These are phyloP conservation scores for Ceratocystis alfenasii DNA, from an alignment of 2,329 filamentous ascomycete genomes.

Conservation along the genomic window DNA sequence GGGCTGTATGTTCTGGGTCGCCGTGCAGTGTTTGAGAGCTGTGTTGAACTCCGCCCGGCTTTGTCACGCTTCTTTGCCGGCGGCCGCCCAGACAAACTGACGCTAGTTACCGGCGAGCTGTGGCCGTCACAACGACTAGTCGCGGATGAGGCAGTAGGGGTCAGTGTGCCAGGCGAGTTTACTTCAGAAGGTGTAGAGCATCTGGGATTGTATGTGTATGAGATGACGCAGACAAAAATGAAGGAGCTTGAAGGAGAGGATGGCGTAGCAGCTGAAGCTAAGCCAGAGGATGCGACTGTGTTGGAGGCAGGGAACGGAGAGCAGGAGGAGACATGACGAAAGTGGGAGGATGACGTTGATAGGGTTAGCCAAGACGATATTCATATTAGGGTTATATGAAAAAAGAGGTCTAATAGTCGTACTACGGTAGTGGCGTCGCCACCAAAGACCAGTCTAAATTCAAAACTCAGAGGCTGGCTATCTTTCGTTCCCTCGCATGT, in stretches of 20 bases:
- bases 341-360: background rate
- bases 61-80: conserved; percentile 61
- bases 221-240: conserved; percentile 67
- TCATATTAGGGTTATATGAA: no score
- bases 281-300: conserved; percentile 23
- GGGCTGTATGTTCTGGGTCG: conserved; percentile 88
- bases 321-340: background rate
- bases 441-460: no score
- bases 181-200: conserved; percentile 89
- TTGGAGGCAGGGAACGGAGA: conserved; percentile 5
- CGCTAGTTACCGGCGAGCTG: conserved; percentile 74
- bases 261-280: conserved; percentile 27
- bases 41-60: conserved; percentile 74
- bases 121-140: conserved; percentile 53
- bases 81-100: conserved; percentile 62
- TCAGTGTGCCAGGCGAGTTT: conserved; percentile 43
- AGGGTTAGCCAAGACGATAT: no score
- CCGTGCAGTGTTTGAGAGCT: conserved; percentile 75
- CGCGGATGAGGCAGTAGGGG: conserved; percentile 31
- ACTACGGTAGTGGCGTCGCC: no score
- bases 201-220: conserved; percentile 86
- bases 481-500: no score
- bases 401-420: no score
- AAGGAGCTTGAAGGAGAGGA: conserved; percentile 35
- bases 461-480: no score